phyloP scores from a whole-genome alignment of 495 filamentous ascomycete species.

The Penicillium mononematosum region DNA sequence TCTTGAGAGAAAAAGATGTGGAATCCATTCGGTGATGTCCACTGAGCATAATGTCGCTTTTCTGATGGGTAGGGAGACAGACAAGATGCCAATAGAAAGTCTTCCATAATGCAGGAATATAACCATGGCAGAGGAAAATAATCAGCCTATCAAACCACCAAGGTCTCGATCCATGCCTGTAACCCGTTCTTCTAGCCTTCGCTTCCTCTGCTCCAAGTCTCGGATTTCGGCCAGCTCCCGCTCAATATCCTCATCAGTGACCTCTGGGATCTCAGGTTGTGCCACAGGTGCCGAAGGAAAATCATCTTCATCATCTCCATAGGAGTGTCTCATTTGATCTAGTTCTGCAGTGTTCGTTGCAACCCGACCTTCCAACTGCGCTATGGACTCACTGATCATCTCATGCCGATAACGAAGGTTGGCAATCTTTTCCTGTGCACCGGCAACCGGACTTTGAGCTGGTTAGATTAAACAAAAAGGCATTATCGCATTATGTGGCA shows the following conservation, averaged over 20 bases:
- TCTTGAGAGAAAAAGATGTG: background rate
- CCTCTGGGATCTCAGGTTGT: slow-evolving; percentile 42
- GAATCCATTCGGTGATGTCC: background rate
- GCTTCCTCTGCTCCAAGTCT: slow-evolving; percentile 75
- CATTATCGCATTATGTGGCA: slow-evolving; percentile 1
- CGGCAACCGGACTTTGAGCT: slow-evolving; percentile 64
- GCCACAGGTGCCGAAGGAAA: slow-evolving; percentile 38
- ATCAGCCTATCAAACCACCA: slow-evolving; percentile 57
- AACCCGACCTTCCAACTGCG: slow-evolving; percentile 75
- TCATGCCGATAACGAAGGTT: slow-evolving; percentile 68
- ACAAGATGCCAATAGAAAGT: background rate
- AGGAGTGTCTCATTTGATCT: slow-evolving; percentile 65
- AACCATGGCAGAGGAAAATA: background rate
- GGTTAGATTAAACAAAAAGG: slow-evolving; percentile 3
- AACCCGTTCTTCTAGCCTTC: slow-evolving; percentile 69
- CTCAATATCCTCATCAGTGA: slow-evolving; percentile 74
- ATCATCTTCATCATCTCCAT: slow-evolving; percentile 40
- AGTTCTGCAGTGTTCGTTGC: slow-evolving; percentile 73
- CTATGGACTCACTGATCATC: slow-evolving; percentile 70
- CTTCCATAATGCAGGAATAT: background rate
- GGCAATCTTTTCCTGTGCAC: slow-evolving; percentile 76
- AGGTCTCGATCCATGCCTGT: slow-evolving; percentile 76
- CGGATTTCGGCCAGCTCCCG: slow-evolving; percentile 76
- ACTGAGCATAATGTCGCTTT: background rate
- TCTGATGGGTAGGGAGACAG: background rate